These are phyloP conservation scores for Komagataella phaffii DNA, from an alignment of 805 yeast species.

Conservation along the genomic window DNA sequence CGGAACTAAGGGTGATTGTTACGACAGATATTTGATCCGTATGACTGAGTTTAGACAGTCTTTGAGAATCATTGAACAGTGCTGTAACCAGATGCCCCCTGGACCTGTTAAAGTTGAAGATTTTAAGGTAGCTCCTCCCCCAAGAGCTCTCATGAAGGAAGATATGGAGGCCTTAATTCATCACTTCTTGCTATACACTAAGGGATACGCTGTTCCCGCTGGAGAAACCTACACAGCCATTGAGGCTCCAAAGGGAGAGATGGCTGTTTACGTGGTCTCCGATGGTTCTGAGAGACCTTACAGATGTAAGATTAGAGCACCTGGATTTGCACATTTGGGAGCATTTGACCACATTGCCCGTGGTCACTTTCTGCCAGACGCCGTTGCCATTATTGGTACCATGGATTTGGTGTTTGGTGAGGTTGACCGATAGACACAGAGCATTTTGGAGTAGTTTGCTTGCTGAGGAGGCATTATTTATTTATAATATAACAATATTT, in stretches of 20 bases:
- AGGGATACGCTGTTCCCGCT: slow-evolving; percentile 80
- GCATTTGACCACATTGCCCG: slow-evolving; percentile 81
- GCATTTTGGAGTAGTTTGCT: background rate
- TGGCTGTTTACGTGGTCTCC: slow-evolving; percentile 81
- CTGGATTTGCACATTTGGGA: slow-evolving; percentile 83
- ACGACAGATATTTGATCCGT: slow-evolving; percentile 77
- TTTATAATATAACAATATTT: background rate
- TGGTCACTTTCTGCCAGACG: slow-evolving; percentile 82
- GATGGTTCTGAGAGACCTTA: slow-evolving; percentile 88
- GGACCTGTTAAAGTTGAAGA: slow-evolving; percentile 90
- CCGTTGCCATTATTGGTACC: slow-evolving; percentile 88
- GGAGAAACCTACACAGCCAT: slow-evolving; percentile 88
- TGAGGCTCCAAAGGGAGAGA: slow-evolving; percentile 93
- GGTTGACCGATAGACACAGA: slow-evolving; percentile 57
- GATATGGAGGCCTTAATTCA: slow-evolving; percentile 90
- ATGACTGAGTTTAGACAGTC: slow-evolving; percentile 92
- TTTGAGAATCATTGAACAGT: slow-evolving; percentile 77
- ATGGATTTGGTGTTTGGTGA: slow-evolving; percentile 94
- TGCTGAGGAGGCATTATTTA: background rate
- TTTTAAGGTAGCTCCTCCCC: slow-evolving; percentile 73
- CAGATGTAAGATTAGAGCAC: slow-evolving; percentile 89
- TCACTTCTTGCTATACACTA: slow-evolving; percentile 77
- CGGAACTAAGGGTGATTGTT: slow-evolving; percentile 81
- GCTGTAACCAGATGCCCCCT: slow-evolving; percentile 83
- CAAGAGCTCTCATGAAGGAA: slow-evolving; percentile 72